Base-by-base conservation (phyloP, 2,329 filamentous ascomycete genomes). In the Colletotrichum sp. region DNA sequence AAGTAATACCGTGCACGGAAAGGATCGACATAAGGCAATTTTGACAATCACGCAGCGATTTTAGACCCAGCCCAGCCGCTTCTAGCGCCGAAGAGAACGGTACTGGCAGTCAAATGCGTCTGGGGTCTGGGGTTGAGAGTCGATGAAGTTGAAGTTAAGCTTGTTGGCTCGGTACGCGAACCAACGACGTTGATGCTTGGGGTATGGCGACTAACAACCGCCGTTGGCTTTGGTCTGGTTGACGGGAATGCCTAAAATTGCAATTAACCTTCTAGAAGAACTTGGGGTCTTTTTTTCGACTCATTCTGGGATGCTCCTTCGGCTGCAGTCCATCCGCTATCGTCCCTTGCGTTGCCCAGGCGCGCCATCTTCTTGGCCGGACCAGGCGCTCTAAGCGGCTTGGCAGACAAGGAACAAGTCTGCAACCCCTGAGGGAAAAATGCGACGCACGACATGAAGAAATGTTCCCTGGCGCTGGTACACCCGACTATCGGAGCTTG, bases 401-500 rank as follows among this genome's bases (percentile, higher is more conserved):
- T 71, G 69, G 69, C 69, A 43, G 61, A 66, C 69, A 65, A 66
- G 69, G 69, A 65, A 61, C 55, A 48, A 22, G 27, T 61, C 22
- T 60, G 67, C 36, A 36, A 66, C 69, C 69, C 69, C 69, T 71
- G 60, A 66, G 30, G 43, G 15, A 66, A 43, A 66, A 66, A 61
- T 71, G 60, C 48, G 28, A 71, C 69, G 69, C 69, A 66, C 60
- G 69, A 66, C 32, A 66, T 71, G 69, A 71, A 61, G 12, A 58
- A 58, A 48, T 28, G 22, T 52, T 43, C 36, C 58, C 39, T 55
- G 27, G 48, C 32, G 28, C 43, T 65, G 43, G 30, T 5, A 36
- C 16, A 27, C 13, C 58, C 39, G 43, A 56, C 43, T 8, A 7
- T 13, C 27, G 27, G 28, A 61, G 18, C 22, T 25, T 22, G 32